These are phyloP conservation scores for Anastatica hierochuntica DNA, from an alignment of 345 rosid species.

Conservation along the genomic window DNA sequence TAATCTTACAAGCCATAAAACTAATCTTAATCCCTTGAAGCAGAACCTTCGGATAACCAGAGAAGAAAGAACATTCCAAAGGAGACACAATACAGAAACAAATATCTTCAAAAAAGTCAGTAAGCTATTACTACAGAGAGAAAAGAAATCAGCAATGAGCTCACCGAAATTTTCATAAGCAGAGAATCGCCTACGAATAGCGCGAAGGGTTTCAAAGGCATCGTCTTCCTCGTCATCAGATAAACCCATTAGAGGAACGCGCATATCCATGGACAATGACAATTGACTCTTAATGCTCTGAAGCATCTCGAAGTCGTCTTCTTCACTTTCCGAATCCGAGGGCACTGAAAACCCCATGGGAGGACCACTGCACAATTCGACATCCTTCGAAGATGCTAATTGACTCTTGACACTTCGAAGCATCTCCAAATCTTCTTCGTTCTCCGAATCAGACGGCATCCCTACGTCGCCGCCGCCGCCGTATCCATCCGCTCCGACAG, in stretches of 20 bases:
- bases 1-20: conserved; percentile 3
- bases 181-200: conserved; percentile 59
- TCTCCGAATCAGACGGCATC: conserved; percentile 34
- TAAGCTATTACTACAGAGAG: background rate
- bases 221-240: conserved; percentile 46
- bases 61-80: no score
- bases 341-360: conserved; percentile 14
- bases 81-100: background rate
- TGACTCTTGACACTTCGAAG: conserved; percentile 35
- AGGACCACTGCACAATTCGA: conserved; percentile 18
- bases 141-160: conserved; percentile 4
- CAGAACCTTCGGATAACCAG: conserved; percentile 10
- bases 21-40: background rate
- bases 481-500: background rate
- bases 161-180: conserved; percentile 43
- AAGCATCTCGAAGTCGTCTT: conserved; percentile 55
- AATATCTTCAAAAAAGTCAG: background rate
- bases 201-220: conserved; percentile 62
- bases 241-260: conserved; percentile 25
- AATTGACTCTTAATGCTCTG: conserved; percentile 44
- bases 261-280: conserved; percentile 24
- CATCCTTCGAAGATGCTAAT: conserved; percentile 29
- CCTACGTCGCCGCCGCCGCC: background rate
- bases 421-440: conserved; percentile 62
- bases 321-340: conserved; percentile 48